Evolutionary conservation across 2,329 filamentous ascomycete genomes (phyloP), one percentile per base, ranked within the genome.

Genomic region (Bimuria novae-zelandiae): DNA sequence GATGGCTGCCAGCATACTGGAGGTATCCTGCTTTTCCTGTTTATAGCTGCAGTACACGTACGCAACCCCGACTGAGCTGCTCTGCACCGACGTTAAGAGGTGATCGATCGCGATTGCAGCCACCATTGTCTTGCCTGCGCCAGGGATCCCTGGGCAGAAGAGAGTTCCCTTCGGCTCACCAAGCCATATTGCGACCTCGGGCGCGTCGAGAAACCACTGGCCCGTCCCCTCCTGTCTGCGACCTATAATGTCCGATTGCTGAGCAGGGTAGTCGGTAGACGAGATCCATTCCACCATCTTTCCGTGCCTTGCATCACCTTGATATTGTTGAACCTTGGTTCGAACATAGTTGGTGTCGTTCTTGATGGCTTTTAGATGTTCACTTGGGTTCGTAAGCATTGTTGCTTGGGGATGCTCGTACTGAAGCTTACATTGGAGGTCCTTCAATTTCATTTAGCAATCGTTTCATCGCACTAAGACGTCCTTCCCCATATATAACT

Each of bases 201-300:
- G 42, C 0, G 75, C 77, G 2, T 74, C 56, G 0, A 82, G 54
- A 1, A 82, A 61, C 79, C 78, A 82, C 45, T 74, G 49, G 0
- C 77, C 75, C 2, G 79, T 81, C 8, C 69, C 71, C 7, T 49
- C 14, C 17, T 59, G 40, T 51, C 51, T 54, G 3, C 42, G 29
- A 8, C 11, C 14, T 27, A 60, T 54, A n/a, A 56, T 33, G 23
- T 60, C 50, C n/a, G 19, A 42, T 41, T 56, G 52, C 39, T 56
- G 47, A 8, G 47, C 50, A 2, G 46, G 43, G 36, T 47, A 60
- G 17, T 54, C 32, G 1, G 32, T 42, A 69, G 22, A 3, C 11
- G 50, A 58, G 17, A 60, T 49, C 52, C 48, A 60, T 23, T 54
- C 51, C n/a, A 59, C 10, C 23, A 56, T 23, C 36, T 30, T 32